Base-by-base conservation (phyloP, 352 stramenopile genomes). In the Phytophthora fragariae region DNA sequence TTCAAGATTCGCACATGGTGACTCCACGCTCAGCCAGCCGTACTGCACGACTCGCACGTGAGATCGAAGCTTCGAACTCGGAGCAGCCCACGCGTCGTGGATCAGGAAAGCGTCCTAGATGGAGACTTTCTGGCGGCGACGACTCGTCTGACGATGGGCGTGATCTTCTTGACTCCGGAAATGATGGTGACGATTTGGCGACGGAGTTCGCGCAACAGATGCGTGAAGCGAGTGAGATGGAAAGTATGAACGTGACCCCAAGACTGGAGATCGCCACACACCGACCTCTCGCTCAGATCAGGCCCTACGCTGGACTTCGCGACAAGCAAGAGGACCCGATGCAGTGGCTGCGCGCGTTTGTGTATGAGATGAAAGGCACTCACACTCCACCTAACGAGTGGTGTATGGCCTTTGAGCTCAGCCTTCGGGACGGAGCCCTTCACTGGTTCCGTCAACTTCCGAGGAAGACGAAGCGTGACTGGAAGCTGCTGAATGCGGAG, bases 281-380 rank as follows among this genome's bases (percentile, higher is more conserved):
- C 33, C 5, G n/a, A 12, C 31, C 33, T 12, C 31, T 67, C 7
- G 47, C 7, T 0, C 50, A 59, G 12, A 67, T 67, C 24, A 44
- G 53, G 19, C 49, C 52, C 2, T 67, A 49, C 33, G 5, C 19
- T 5, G 47, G 35, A 5, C 29, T 11, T 24, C 29, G 60, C n/a
- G 24, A 63, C 41, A 49, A 58, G 49, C 52, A 19, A 11, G 60
- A 67, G 60, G 27, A 49, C 19, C 60, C 60, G 1, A 67, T 67
- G 14, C 47, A 59, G 49, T 67, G 60, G 60, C 31, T 67, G 5
- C 17, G 50, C 21, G 19, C 47, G 1, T 67, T 67, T 19, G 39
- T 67, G 29, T 31, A 31, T 31, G 29, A 31, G 29, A 31, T 31
- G 29, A 31, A 31, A 31, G 3, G 4, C 29, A 31, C 29, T 2